Base-by-base conservation (phyloP, 2,329 filamentous ascomycete species). In the Tolypocladium capitatum region DNA sequence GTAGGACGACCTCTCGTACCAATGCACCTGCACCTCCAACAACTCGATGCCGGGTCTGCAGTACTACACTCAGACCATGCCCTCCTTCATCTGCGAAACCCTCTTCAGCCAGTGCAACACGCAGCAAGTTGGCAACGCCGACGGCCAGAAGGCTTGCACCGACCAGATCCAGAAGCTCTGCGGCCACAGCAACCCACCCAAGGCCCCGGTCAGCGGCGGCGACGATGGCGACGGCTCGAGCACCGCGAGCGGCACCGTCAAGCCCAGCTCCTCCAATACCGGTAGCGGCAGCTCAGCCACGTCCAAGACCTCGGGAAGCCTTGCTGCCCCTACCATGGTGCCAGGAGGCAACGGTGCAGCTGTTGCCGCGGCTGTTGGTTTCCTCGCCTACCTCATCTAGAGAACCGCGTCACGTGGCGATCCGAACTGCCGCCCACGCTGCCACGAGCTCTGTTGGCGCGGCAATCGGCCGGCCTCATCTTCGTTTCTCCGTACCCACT, bases 371-470 rank as follows among this genome's bases (percentile, higher is more conserved):
- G 76, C 73, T 49, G 60, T 74, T 41, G 75, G 73, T 48, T 58
- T 78, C 41, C 62, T 78, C 51, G 75, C 74, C 53, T 74, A 72
- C 55, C 60, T 76, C 53, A 59, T 78, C 57, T 77, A 70, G 51
- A 46, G 21, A 45, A 46, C 21, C n/a, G 33, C 31, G 35, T 35
- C 33, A 18, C 31, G 38, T 18, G 28, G 32, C 24, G 2, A 28
- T 36, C 32, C 27, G 14, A 21, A 40, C 27, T 41, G 34, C 43
- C 44, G 35, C 35, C 20, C 13, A 30, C 52, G 45, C 48, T 52
- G 47, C 49, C 43, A 48, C 46, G 50, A 51, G 47, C 35, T 50
- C 48, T 47, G 47, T 51, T 49, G 47, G 48, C 43, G 49, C 44
- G 46, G 42, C 32, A 48, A 50, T 24, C 4, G 18, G 24, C 18